Percentiles rank a stretch among this genome's conserved stretches.
These are phyloP conservation scores for Hyaloscypha bicolor DNA, from an alignment of 495 filamentous ascomycete species.

Conservation along the genomic window DNA sequence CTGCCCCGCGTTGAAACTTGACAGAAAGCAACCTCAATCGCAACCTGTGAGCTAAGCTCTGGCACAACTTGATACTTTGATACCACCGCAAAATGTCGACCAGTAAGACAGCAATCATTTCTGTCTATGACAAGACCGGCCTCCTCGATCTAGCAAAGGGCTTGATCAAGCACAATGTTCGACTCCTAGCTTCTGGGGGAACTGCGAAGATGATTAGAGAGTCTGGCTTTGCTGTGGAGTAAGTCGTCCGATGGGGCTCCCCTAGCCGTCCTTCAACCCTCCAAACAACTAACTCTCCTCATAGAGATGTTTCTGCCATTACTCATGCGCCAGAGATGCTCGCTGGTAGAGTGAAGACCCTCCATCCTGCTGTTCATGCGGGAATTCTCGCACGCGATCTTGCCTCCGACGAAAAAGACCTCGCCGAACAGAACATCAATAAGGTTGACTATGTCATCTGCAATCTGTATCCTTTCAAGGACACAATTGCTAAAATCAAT, in stretches of 20 bases:
- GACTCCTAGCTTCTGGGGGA: constrained; percentile 90
- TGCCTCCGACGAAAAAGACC: constrained; percentile 91
- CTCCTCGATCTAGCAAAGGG: constrained; percentile 95
- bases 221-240: constrained; percentile 92
- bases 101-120: constrained; percentile 74
- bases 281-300: constrained; percentile 1
- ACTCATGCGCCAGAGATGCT: constrained; percentile 99
- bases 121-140: constrained; percentile 98
- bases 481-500: constrained; percentile 93
- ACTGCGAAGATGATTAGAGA: constrained; percentile 94
- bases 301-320: constrained; percentile 92
- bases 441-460: constrained; percentile 99
- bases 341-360: constrained; percentile 92
- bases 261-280: not conserved
- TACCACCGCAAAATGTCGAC: constrained; percentile 15
- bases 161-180: constrained; percentile 84
- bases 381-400: constrained; percentile 91
- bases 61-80: not conserved
- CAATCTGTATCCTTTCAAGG: constrained; percentile 98
- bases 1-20: constrained; percentile 7
- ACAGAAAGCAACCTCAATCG: not conserved
- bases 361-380: constrained; percentile 93
- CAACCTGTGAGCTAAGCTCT: not conserved
- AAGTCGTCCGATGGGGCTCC: not conserved
- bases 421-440: constrained; percentile 93